Percentiles rank a stretch among this genome's conserved stretches.
Conservation (phyloP, 345 rosid species). For the Lepidium aucheri region DNA sequence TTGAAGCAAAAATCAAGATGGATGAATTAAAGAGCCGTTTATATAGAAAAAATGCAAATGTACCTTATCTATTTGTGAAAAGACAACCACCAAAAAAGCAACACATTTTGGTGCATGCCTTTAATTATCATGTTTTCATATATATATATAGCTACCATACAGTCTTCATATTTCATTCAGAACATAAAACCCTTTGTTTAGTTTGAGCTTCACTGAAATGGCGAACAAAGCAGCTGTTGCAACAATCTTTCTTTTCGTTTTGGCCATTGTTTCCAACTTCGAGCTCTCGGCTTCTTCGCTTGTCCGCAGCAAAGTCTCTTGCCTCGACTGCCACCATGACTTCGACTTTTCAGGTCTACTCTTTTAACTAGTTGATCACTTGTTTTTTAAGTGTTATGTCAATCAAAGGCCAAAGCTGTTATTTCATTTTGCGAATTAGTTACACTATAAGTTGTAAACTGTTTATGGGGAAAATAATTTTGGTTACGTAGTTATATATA, state of each 20-base stretch:
- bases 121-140: background rate
- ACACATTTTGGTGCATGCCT: constrained; percentile 9
- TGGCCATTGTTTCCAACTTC: constrained; percentile 13
- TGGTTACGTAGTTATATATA: no score
- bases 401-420: background rate
- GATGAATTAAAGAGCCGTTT: constrained; percentile 22
- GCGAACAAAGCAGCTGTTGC: constrained; percentile 5
- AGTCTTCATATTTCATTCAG: background rate
- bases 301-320: constrained; percentile 22
- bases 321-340: constrained; percentile 22
- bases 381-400: background rate
- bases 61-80: background rate
- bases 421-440: background rate
- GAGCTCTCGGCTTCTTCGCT: constrained; percentile 13
- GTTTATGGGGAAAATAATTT: no score
- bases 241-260: constrained; percentile 9
- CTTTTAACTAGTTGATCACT: background rate
- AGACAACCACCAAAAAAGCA: constrained; percentile 20
- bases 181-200: background rate
- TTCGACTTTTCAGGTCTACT: constrained; percentile 26
- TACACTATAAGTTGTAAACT: background rate
- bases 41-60: constrained; percentile 6
- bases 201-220: constrained; percentile 7
- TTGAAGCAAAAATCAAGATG: background rate
- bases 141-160: constrained; percentile 8